Evolutionary conservation across 139 green algal genomes (phyloP).

Genomic region (Chlorella sorokiniana): DNA sequence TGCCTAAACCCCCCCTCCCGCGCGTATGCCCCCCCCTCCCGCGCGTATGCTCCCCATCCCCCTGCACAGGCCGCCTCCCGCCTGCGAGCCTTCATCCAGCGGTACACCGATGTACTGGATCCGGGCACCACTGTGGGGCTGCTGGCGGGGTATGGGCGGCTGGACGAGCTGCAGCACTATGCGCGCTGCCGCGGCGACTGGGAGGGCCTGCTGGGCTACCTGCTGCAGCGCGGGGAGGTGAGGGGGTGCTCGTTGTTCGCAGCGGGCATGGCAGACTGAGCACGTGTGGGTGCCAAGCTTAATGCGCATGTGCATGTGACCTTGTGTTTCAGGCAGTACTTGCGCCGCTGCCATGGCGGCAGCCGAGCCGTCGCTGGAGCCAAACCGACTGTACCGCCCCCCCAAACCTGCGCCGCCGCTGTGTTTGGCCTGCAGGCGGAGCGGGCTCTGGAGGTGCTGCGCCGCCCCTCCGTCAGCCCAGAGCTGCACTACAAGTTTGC

Average conservation of each 20-base stretch:
- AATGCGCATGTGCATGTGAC: not conserved
- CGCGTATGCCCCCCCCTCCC: not conserved
- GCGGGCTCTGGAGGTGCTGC: constrained; percentile 80
- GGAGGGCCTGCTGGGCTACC: constrained; percentile 83
- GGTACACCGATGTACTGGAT: constrained; percentile 69
- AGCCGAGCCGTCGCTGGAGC: too few relatives aligned
- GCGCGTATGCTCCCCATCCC: too few relatives aligned
- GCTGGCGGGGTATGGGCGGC: constrained; percentile 83
- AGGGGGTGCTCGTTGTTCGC: not conserved
- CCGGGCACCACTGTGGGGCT: constrained; percentile 78
- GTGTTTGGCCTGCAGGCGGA: constrained; percentile 9
- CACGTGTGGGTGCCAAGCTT: not conserved
- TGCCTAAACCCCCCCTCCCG: too few relatives aligned
- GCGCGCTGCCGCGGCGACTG: constrained; percentile 77
- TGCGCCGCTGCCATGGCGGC: too few relatives aligned
- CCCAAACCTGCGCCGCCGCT: too few relatives aligned
- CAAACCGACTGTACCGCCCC: not conserved
- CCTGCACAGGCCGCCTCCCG: not conserved
- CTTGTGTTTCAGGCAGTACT: not conserved
- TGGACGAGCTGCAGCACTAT: constrained; percentile 88
- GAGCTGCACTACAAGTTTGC: constrained; percentile 90
- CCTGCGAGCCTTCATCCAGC: constrained; percentile 37
- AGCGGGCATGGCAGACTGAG: too few relatives aligned
- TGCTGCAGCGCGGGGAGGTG: constrained; percentile 70
- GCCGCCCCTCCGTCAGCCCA: constrained; percentile 66